Conservation (phyloP, 2,329 filamentous ascomycete genomes). For the Mycocentrospora acerina region DNA sequence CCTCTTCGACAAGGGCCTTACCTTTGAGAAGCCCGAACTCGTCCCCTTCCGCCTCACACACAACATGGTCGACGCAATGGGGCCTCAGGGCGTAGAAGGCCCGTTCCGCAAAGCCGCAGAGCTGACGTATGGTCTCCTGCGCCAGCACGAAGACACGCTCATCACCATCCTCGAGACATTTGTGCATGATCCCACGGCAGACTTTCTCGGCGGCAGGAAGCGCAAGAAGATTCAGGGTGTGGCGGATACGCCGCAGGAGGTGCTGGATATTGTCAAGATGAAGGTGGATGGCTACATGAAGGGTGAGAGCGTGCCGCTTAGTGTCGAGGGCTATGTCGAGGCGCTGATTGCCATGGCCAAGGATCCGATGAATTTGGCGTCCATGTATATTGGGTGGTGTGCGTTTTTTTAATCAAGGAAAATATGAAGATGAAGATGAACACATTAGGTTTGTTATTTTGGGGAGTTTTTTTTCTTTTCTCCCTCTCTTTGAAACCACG, state of each 20-base stretch:
- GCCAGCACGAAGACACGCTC: slow-evolving; percentile 91
- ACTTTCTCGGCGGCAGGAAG: slow-evolving; percentile 74
- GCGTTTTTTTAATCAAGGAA: slow-evolving; percentile 68
- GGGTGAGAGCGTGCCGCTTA: slow-evolving; percentile 87
- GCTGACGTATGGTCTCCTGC: slow-evolving; percentile 77
- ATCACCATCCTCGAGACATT: slow-evolving; percentile 98
- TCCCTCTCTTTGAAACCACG: too few relatives aligned
- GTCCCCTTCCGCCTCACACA: slow-evolving; percentile 97
- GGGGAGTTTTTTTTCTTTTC: too few relatives aligned
- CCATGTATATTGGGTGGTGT: slow-evolving; percentile 98
- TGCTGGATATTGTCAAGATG: slow-evolving; percentile 82
- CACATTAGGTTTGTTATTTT: too few relatives aligned
- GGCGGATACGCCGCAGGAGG: slow-evolving; percentile 71
- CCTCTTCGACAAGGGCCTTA: slow-evolving; percentile 95
- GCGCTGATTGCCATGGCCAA: slow-evolving; percentile 87
- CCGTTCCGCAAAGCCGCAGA: slow-evolving; percentile 91
- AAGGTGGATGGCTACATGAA: slow-evolving; percentile 84
- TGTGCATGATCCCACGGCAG: slow-evolving; percentile 92
- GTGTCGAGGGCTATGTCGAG: slow-evolving; percentile 96
- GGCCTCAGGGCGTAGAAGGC: slow-evolving; percentile 86
- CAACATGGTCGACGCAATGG: slow-evolving; percentile 98
- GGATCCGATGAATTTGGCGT: slow-evolving; percentile 74
- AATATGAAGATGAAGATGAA: too few relatives aligned
- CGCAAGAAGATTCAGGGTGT: slow-evolving; percentile 57
- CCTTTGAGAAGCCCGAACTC: slow-evolving; percentile 89